Conservation (phyloP, 202 grass and related monocot genomes). For the Brachypodium distachyon region DNA sequence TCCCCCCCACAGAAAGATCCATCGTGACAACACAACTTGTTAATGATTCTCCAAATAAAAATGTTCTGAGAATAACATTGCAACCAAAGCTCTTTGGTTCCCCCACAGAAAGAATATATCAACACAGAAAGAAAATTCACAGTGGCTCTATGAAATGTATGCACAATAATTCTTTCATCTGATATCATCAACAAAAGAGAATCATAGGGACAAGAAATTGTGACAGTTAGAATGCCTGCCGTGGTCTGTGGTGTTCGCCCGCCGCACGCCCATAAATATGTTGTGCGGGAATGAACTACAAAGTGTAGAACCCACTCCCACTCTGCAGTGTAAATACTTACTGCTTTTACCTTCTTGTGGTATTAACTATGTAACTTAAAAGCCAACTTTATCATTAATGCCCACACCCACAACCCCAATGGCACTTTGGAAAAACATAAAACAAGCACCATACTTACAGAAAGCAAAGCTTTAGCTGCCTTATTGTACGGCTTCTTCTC, state of each 20-base stretch:
- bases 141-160: not conserved
- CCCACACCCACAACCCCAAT: not conserved
- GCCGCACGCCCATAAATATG: not conserved
- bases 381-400: not conserved
- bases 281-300: not conserved
- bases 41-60: not conserved
- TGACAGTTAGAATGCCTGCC: not conserved
- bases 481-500: constrained; percentile 40
- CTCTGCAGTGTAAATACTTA: not conserved
- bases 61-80: not conserved
- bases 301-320: not conserved
- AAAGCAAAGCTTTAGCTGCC: constrained; percentile 24
- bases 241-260: not conserved
- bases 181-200: not conserved
- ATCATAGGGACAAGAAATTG: not conserved
- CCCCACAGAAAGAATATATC: not conserved
- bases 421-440: not conserved
- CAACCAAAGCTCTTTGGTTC: not conserved
- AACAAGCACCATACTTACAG: constrained; percentile 24
- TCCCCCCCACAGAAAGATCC: not conserved
- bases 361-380: constrained; percentile 7
- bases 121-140: not conserved
- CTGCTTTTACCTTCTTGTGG: not conserved
- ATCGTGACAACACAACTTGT: not conserved
- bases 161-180: not conserved